phyloP scores from a whole-genome alignment of 176 grass and related monocot genomes.

The Phoenix roebelenii region DNA sequence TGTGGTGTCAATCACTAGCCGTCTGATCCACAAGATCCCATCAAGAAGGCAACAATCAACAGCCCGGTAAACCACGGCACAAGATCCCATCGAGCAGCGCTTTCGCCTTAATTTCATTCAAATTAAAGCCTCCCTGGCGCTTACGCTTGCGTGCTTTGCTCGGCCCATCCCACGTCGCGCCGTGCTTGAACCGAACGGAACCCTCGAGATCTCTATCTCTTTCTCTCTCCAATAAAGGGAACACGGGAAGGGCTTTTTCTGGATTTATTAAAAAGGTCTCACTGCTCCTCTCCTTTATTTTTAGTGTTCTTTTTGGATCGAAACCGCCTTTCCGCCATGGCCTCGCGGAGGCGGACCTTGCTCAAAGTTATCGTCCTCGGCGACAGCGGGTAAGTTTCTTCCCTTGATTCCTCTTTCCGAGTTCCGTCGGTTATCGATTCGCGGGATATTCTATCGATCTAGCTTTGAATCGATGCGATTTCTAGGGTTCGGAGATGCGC shows the following conservation, averaged over 20 bases:
- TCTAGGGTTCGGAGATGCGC: constrained; percentile 1
- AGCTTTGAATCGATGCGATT: neutral
- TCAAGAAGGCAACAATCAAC: too few relatives aligned
- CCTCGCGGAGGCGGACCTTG: constrained; percentile 39
- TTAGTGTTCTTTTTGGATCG: too few relatives aligned
- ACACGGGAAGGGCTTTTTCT: too few relatives aligned
- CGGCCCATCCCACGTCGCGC: neutral
- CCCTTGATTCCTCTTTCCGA: neutral
- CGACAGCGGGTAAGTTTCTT: constrained; percentile 29
- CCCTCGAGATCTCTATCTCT: too few relatives aligned
- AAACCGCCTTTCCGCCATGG: constrained; percentile 13
- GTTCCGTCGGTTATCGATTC: neutral
- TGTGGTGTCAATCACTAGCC: too few relatives aligned
- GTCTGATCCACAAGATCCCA: too few relatives aligned
- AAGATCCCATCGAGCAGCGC: neutral
- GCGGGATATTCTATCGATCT: neutral
- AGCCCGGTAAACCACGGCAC: neutral
- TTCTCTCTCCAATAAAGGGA: too few relatives aligned
- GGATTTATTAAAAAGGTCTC: too few relatives aligned
- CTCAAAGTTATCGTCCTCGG: constrained; percentile 57
- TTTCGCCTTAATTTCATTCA: constrained; percentile 1
- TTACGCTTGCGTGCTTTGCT: neutral
- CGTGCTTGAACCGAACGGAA: neutral
- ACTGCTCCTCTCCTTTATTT: too few relatives aligned
- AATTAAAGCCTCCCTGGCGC: constrained; percentile 8